Percentiles rank a stretch among this genome's conserved stretches.
phyloP scores from a whole-genome alignment of 2,329 filamentous ascomycete species.

The Truncatella angustata region DNA sequence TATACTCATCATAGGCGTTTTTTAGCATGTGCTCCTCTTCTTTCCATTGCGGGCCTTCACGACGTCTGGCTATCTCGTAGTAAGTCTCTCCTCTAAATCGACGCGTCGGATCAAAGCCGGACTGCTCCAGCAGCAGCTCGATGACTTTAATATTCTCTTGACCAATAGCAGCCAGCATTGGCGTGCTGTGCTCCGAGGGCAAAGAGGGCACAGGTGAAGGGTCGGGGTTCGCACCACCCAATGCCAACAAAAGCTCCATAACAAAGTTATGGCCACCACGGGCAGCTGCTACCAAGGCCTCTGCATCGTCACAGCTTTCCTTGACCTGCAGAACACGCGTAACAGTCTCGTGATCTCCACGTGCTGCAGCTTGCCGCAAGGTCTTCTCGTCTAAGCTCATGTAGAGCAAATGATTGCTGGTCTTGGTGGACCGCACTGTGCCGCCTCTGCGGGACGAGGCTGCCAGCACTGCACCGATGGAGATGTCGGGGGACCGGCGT shows the following conservation, averaged over 20 bases:
- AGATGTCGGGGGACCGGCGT: conserved; percentile 51
- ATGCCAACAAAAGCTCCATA: conserved; percentile 71
- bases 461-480: conserved; percentile 27
- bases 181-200: conserved; percentile 74
- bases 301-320: conserved; percentile 67
- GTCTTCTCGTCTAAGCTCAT: conserved; percentile 63
- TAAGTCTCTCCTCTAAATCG: conserved; percentile 77
- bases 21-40: conserved; percentile 82
- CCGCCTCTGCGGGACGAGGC: conserved; percentile 47
- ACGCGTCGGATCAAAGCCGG: conserved; percentile 78
- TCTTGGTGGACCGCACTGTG: conserved; percentile 60
- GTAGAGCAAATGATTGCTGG: conserved; percentile 62
- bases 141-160: conserved; percentile 84
- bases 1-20: conserved; percentile 67
- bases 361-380: conserved; percentile 57
- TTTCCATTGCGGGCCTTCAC: conserved; percentile 85
- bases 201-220: conserved; percentile 63
- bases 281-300: conserved; percentile 86
- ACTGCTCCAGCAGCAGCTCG: conserved; percentile 72
- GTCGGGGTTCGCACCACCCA: conserved; percentile 66
- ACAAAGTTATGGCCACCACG: conserved; percentile 88
- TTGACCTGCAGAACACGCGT: conserved; percentile 61
- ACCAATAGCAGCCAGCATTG: conserved; percentile 91
- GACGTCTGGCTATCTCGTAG: conserved; percentile 79
- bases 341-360: conserved; percentile 61